Conservation (phyloP, 306 rosid genomes). For the Dicorynia guianensis region DNA sequence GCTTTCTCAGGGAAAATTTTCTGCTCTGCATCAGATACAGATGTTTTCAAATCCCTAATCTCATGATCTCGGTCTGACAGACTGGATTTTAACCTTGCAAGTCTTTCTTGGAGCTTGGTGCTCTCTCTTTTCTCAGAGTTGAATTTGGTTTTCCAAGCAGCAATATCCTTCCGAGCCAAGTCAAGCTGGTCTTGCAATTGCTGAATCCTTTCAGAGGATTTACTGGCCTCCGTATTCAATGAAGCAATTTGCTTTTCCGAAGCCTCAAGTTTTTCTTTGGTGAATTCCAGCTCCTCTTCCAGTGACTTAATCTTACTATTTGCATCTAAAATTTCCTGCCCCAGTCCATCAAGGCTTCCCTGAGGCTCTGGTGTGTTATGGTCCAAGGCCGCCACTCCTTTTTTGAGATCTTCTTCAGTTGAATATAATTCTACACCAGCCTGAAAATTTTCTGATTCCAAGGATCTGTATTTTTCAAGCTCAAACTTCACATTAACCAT, state of each 20-base stretch:
- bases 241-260: constrained; percentile 67
- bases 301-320: constrained; percentile 48
- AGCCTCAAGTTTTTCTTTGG: constrained; percentile 62
- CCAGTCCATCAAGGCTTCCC: constrained; percentile 37
- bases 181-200: constrained; percentile 73
- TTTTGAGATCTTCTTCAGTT: constrained; percentile 8
- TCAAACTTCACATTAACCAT: constrained; percentile 55
- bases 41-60: constrained; percentile 81
- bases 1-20: constrained; percentile 95
- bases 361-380: background rate
- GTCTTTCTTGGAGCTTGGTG: constrained; percentile 77
- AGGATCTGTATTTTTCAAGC: constrained; percentile 50
- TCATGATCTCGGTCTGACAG: constrained; percentile 82
- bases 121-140: constrained; percentile 80
- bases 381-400: background rate
- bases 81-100: constrained; percentile 71
- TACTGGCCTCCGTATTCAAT: constrained; percentile 60
- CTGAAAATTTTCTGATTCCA: constrained; percentile 27
- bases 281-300: constrained; percentile 61
- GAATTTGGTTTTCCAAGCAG: constrained; percentile 71
- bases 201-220: constrained; percentile 60
- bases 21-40: constrained; percentile 92
- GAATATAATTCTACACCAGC: constrained; percentile 6
- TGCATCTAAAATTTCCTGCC: constrained; percentile 42
- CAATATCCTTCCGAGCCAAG: constrained; percentile 60